A percentile compares a stretch with the other conserved stretches of the same genome.
Conservation (phyloP, 495 filamentous ascomycete genomes). For the Aspergillus haitiensis region DNA sequence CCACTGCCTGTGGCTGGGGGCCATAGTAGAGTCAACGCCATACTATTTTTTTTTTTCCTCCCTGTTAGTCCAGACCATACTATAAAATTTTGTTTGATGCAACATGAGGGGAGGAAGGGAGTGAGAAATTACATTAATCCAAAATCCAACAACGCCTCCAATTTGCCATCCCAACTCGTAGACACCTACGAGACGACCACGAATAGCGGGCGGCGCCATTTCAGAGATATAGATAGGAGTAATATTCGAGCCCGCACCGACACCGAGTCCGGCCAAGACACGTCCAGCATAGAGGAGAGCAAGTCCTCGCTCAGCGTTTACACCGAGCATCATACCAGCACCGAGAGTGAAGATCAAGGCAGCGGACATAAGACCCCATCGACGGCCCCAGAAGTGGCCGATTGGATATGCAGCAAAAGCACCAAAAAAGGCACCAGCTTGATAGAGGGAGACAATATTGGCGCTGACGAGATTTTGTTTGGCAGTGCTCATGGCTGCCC, state of each 20-base stretch:
- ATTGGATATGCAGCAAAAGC: constrained; percentile 57
- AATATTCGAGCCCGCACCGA: constrained; percentile 74
- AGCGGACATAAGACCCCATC: constrained; percentile 52
- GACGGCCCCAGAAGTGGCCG: constrained; percentile 57
- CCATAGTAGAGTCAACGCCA: constrained; percentile 39
- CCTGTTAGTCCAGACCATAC: not conserved
- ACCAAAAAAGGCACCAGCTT: constrained; percentile 68
- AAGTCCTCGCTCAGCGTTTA: constrained; percentile 56
- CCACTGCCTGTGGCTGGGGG: constrained; percentile 49
- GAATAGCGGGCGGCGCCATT: constrained; percentile 76
- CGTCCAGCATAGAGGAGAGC: constrained; percentile 68
- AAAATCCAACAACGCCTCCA: constrained; percentile 72
- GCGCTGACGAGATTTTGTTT: constrained; percentile 56
- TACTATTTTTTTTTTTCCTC: constrained; percentile 28
- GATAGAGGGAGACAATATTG: constrained; percentile 70
- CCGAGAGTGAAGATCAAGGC: constrained; percentile 61
- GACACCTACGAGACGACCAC: constrained; percentile 74
- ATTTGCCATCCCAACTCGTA: constrained; percentile 76
- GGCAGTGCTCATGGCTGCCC: constrained; percentile 39
- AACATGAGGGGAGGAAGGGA: not conserved
- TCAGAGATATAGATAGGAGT: constrained; percentile 82
- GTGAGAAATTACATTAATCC: constrained; percentile 57
- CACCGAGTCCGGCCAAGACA: constrained; percentile 69
- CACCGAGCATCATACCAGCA: constrained; percentile 63
- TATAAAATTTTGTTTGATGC: no score